Evolutionary conservation across 306 rosid genomes (phyloP), one percentile per base, ranked within the genome.

Genomic region (Lotus japonicus): DNA sequence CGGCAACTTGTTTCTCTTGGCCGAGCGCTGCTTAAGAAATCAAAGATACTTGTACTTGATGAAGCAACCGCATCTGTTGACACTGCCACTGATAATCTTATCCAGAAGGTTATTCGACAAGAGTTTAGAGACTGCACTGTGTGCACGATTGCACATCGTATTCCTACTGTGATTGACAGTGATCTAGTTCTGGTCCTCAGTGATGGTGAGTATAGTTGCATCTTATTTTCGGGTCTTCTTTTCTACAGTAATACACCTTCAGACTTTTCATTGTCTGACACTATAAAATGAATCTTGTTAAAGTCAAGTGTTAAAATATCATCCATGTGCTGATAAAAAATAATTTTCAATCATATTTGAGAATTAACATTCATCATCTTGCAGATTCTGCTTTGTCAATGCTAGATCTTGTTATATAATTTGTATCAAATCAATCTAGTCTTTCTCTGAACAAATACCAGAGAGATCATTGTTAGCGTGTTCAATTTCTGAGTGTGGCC

Each of bases 41-140:
- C 95, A 43, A 85, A 80, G 66, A 83, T 90, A 86, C 84, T 90
- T 72, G 95, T 90, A 26, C 97, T 90, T 51, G 97, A 90, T 69
- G 97, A 90, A 81, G 97, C 97, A 53, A 90, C 97, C 2, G 97
- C 97, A 71, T 90, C 97, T 0, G 97, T 90, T 58, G 97, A 90
- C 65, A 58, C 85, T 31, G 92, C 95, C 53, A 90, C 97, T 6
- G 95, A 88, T 77, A 87, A 84, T 79, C 89, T 89, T 43, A 89
- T 89, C 79, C 98, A 89, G 82, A 92, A 89, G 81, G 86, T 89
- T 78, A 84, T 92, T 58, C 79, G 95, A 68, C 70, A 82, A 16
- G 96, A 89, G 88, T 92, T 92, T 71, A 86, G 58, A 79, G 83
- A 84, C 68, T 92, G 98, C 62, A 89, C 98, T 0, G 96, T 92